Evolutionary conservation across 495 filamentous ascomycete species (phyloP).

Genomic region (Neurospora sp.): DNA sequence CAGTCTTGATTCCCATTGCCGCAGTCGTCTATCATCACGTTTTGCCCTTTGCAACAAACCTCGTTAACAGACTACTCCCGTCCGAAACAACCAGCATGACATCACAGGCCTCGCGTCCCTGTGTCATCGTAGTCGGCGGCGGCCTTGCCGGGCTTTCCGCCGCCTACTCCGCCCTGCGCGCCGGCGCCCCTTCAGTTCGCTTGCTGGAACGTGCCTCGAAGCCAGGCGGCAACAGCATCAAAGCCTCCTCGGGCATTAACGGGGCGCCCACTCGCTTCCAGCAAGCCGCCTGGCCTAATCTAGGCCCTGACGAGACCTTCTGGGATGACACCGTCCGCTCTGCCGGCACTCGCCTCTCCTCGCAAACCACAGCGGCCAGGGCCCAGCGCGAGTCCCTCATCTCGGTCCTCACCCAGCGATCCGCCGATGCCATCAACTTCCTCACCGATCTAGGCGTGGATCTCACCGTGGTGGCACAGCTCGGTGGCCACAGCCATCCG

Average conservation of each 20-base stretch:
- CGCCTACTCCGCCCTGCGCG: constrained; percentile 35
- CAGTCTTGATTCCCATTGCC: constrained; percentile 9
- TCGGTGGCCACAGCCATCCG: constrained; percentile 42
- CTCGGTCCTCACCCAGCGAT: constrained; percentile 27
- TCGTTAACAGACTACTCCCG: not conserved
- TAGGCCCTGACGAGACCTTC: constrained; percentile 31
- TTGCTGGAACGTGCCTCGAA: constrained; percentile 45
- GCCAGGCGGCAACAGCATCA: constrained; percentile 53
- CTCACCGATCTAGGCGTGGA: constrained; percentile 44
- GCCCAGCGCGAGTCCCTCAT: constrained; percentile 33
- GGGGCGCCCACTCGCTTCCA: constrained; percentile 46
- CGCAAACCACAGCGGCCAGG: constrained; percentile 1
- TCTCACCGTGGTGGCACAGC: constrained; percentile 41
- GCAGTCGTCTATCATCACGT: constrained; percentile 8
- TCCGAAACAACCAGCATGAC: not conserved
- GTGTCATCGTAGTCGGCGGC: constrained; percentile 41
- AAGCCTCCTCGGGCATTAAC: constrained; percentile 55
- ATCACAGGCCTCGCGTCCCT: not conserved
- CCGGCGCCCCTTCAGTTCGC: constrained; percentile 31
- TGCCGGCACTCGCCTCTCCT: constrained; percentile 23
- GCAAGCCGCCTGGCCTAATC: constrained; percentile 7
- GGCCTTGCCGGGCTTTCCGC: constrained; percentile 44
- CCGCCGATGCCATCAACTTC: constrained; percentile 39
- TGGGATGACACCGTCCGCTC: constrained; percentile 45
- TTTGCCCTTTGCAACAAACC: not conserved